Evolutionary conservation across 768 basidiomycete genomes (phyloP).

Genomic region (Erythrobasidium yunnanense): DNA sequence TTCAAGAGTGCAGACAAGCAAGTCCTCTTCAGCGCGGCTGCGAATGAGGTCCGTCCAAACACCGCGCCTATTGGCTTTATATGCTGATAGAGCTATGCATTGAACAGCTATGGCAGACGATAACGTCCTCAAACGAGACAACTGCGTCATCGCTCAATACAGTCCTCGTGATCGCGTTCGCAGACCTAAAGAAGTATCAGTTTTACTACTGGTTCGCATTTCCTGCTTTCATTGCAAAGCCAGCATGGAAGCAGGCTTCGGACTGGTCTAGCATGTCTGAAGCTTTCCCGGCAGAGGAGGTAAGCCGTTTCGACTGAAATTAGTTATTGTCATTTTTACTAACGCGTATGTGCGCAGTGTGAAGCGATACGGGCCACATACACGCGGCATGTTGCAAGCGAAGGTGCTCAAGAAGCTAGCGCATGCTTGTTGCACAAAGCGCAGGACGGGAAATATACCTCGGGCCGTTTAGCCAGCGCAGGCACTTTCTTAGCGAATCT

Average conservation of each 20-base stretch:
- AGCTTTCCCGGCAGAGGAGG: conserved; percentile 39
- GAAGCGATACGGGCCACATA: background rate
- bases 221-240: conserved; percentile 78
- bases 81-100: conserved; percentile 44
- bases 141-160: conserved; percentile 53
- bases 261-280: background rate
- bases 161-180: conserved; percentile 83
- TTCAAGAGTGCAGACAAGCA: conserved; percentile 84
- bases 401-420: background rate
- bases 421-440: background rate
- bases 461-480: no score
- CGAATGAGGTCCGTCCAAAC: conserved; percentile 51
- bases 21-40: conserved; percentile 63
- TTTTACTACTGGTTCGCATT: conserved; percentile 99
- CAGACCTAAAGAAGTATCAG: conserved; percentile 95
- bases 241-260: conserved; percentile 59
- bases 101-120: conserved; percentile 52
- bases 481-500: conserved; percentile 33
- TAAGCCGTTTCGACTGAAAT: conserved; percentile 38
- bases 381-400: background rate
- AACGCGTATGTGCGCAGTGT: background rate
- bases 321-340: background rate
- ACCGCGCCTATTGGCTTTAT: background rate
- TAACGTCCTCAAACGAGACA: conserved; percentile 40
- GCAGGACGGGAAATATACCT: background rate